These are phyloP conservation scores for Thymus mandschuricus DNA, from an alignment of 257 asterid species.

Conservation along the genomic window DNA sequence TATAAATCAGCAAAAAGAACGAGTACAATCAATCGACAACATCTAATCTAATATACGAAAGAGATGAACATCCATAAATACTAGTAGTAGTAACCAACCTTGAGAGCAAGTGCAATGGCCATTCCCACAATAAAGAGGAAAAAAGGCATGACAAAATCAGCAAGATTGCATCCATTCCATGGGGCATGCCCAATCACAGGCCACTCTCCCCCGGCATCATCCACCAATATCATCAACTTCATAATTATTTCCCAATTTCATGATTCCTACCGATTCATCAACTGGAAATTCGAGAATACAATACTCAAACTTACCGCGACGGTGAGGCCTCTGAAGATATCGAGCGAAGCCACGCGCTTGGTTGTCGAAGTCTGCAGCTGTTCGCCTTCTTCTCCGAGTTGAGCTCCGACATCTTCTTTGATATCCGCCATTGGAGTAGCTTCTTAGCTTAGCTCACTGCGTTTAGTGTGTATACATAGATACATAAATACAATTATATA, in stretches of 20 bases:
- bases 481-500: no score
- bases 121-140: constrained; percentile 80
- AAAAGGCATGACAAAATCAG: constrained; percentile 90
- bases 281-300: background rate
- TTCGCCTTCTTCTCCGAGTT: background rate
- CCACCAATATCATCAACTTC: constrained; percentile 79
- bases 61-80: background rate
- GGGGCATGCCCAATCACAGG: constrained; percentile 80
- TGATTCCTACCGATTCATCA: background rate
- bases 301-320: constrained; percentile 48
- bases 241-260: background rate
- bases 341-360: constrained; percentile 73
- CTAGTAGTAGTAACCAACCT: constrained; percentile 39
- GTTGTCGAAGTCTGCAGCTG: constrained; percentile 32
- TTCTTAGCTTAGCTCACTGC: no score
- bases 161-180: constrained; percentile 85
- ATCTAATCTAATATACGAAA: background rate
- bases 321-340: constrained; percentile 79
- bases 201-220: constrained; percentile 86
- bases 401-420: constrained; percentile 45
- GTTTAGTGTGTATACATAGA: no score
- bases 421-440: constrained; percentile 48
- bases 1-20: constrained; percentile 15
- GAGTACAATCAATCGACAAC: background rate
- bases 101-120: constrained; percentile 75